Conservation (phyloP, 2,329 filamentous ascomycete species). For the Diaporthe velutina region DNA sequence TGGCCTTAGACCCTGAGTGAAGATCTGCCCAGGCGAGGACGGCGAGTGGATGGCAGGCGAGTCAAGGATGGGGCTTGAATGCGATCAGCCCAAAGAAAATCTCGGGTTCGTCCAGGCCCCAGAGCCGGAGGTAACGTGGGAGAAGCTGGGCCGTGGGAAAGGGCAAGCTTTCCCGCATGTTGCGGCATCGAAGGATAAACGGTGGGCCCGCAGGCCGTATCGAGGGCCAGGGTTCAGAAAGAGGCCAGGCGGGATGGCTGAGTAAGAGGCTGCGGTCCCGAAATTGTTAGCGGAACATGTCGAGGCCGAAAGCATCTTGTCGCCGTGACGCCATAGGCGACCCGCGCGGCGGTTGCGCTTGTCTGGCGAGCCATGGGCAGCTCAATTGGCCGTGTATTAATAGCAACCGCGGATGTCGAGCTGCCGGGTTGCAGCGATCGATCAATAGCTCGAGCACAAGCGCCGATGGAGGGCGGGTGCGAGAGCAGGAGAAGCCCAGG, state of each 20-base stretch:
- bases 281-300: slow-evolving; percentile 35
- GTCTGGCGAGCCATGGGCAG: slow-evolving; percentile 11
- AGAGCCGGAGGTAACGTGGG: slow-evolving; percentile 31
- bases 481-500: background rate
- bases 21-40: slow-evolving; percentile 23
- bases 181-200: slow-evolving; percentile 28
- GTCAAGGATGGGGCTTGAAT: slow-evolving; percentile 25
- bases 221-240: background rate
- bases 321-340: slow-evolving; percentile 19
- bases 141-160: slow-evolving; percentile 19
- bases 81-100: slow-evolving; percentile 33
- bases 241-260: slow-evolving; percentile 19
- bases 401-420: slow-evolving; percentile 36
- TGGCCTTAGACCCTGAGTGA: background rate
- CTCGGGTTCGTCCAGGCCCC: slow-evolving; percentile 25
- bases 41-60: slow-evolving; percentile 24
- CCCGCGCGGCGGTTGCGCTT: slow-evolving; percentile 32
- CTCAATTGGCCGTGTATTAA: slow-evolving; percentile 21
- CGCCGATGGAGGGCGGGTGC: slow-evolving; percentile 32
- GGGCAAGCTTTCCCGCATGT: slow-evolving; percentile 26
- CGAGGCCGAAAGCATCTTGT: slow-evolving; percentile 3
- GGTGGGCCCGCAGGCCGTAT: slow-evolving; percentile 5
- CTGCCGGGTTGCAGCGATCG: slow-evolving; percentile 22
- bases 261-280: slow-evolving; percentile 15
- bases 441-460: slow-evolving; percentile 33